A percentile compares a stretch with the other conserved stretches of the same genome.
These are phyloP conservation scores for Penicillium glabrum DNA, from an alignment of 2,329 filamentous ascomycete genomes.

Conservation along the genomic window DNA sequence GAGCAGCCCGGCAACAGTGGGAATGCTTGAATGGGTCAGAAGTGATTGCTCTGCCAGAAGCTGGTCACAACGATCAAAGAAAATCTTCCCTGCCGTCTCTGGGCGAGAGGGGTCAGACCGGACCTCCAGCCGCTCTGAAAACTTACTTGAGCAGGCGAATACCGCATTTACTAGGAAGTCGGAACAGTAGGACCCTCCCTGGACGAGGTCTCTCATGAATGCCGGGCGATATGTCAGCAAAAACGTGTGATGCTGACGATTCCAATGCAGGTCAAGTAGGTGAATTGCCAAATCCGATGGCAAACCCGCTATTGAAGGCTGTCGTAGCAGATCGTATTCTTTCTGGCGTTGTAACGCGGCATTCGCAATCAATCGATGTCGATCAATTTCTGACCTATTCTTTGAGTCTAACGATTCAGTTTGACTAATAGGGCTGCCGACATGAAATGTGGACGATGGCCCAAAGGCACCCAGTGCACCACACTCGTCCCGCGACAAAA, in stretches of 20 bases:
- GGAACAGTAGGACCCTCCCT: conserved; percentile 37
- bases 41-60: conserved; percentile 36
- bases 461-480: neutral
- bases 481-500: neutral
- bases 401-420: neutral
- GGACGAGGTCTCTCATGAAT: conserved; percentile 37
- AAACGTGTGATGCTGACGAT: conserved; percentile 40
- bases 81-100: conserved; percentile 36
- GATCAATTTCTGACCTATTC: neutral
- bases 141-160: conserved; percentile 42
- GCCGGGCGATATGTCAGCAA: conserved; percentile 42
- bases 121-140: conserved; percentile 39
- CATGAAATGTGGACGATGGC: neutral
- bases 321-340: neutral
- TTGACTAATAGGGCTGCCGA: neutral
- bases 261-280: conserved; percentile 43
- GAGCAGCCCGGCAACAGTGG: conserved; percentile 38
- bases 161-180: conserved; percentile 44
- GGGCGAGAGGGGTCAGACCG: conserved; percentile 35
- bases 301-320: neutral
- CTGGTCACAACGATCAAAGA: conserved; percentile 41
- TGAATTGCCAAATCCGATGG: conserved; percentile 33
- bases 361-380: neutral
- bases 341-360: neutral
- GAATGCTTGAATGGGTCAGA: conserved; percentile 36